Conservation (phyloP, 2,329 filamentous ascomycete genomes). For the Colletotrichum sp. region DNA sequence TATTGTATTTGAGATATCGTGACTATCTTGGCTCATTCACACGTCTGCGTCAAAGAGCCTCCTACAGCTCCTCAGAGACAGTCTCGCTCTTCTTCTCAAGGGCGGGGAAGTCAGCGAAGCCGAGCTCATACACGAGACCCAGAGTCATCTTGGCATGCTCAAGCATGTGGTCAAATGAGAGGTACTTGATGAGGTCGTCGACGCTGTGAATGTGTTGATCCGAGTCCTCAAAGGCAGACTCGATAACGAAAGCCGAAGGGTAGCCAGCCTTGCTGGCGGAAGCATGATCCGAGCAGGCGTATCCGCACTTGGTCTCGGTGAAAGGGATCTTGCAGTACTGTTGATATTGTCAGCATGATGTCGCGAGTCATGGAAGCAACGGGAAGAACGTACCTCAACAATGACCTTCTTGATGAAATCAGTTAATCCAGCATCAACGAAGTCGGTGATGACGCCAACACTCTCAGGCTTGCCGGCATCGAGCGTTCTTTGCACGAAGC, state of each 20-base stretch:
- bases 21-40: neutral
- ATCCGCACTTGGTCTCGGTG: conserved; percentile 87
- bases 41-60: neutral
- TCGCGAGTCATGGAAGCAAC: conserved; percentile 20
- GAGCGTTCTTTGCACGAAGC: conserved; percentile 82
- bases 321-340: conserved; percentile 89
- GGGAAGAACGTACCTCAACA: conserved; percentile 54
- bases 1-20: neutral
- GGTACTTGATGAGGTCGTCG: conserved; percentile 72
- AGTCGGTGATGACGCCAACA: conserved; percentile 93
- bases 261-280: conserved; percentile 77
- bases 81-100: conserved; percentile 34
- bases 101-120: conserved; percentile 72
- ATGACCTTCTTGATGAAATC: conserved; percentile 91
- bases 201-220: conserved; percentile 75
- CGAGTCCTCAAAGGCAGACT: conserved; percentile 70
- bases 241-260: conserved; percentile 78
- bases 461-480: conserved; percentile 83
- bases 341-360: conserved; percentile 8
- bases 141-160: conserved; percentile 88
- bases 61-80: neutral
- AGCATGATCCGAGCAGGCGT: conserved; percentile 80
- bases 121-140: conserved; percentile 83
- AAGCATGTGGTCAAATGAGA: conserved; percentile 89
- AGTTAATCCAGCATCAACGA: conserved; percentile 81